Evolutionary conservation across 176 grass and related monocot species (phyloP).

Genomic region (Phragmites australis): DNA sequence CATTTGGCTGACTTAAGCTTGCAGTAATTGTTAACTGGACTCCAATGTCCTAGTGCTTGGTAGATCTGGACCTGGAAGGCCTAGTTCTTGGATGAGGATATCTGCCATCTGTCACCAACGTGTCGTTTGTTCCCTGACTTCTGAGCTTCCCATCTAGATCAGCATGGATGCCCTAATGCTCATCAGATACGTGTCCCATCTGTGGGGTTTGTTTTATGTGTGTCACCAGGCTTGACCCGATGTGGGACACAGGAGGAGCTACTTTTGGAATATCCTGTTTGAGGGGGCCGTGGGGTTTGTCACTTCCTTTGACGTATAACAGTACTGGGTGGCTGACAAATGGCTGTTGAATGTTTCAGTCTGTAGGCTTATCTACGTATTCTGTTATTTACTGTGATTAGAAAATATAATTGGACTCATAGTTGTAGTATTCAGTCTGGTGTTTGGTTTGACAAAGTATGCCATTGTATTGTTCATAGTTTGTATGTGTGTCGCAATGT

Average conservation of each 20-base stretch:
- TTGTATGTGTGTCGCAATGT: background rate
- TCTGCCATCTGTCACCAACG: constrained; percentile 5
- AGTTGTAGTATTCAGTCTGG: background rate
- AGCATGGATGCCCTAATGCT: constrained; percentile 7
- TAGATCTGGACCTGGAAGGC: constrained; percentile 38
- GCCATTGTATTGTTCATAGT: background rate
- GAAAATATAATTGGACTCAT: constrained; percentile 6
- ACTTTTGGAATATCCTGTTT: constrained; percentile 31
- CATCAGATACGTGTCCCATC: constrained; percentile 8
- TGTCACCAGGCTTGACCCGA: constrained; percentile 19
- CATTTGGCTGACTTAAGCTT: constrained; percentile 35
- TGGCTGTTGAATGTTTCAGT: constrained; percentile 5
- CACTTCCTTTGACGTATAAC: background rate
- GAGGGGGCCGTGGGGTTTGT: background rate
- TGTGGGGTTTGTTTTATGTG: constrained; percentile 20
- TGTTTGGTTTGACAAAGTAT: background rate
- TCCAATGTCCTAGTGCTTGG: constrained; percentile 17
- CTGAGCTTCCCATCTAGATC: background rate
- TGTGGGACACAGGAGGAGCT: background rate
- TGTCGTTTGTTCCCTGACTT: constrained; percentile 11
- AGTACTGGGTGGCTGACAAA: constrained; percentile 16
- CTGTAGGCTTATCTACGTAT: background rate
- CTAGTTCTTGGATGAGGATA: constrained; percentile 33
- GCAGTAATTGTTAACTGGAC: background rate
- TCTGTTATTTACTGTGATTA: background rate